phyloP scores from a whole-genome alignment of 495 filamentous ascomycete species.

The Cercophora samala region DNA sequence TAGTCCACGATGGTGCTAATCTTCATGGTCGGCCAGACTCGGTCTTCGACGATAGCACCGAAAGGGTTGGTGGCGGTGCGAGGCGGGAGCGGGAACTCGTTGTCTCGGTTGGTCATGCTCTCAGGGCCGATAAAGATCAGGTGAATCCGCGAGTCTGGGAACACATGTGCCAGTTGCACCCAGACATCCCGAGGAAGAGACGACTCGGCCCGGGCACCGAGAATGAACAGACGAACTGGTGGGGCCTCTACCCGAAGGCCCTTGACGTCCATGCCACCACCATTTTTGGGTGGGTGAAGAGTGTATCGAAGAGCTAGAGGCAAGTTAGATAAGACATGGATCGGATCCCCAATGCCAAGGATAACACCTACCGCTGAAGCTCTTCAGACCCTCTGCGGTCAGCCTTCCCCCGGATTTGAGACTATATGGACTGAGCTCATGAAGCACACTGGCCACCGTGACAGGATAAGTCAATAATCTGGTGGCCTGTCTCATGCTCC shows the following conservation, averaged over 20 bases:
- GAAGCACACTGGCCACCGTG: slow-evolving; percentile 84
- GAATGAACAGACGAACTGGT: slow-evolving; percentile 85
- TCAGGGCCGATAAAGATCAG: slow-evolving; percentile 95
- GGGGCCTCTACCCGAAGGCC: slow-evolving; percentile 79
- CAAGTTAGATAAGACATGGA: slow-evolving; percentile 8
- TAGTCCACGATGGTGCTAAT: slow-evolving; percentile 97
- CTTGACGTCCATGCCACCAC: slow-evolving; percentile 69
- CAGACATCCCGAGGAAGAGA: slow-evolving; percentile 91
- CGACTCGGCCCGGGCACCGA: slow-evolving; percentile 93
- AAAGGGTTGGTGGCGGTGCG: slow-evolving; percentile 83
- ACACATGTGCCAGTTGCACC: slow-evolving; percentile 86
- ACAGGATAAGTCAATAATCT: slow-evolving; percentile 88
- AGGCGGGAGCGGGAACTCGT: slow-evolving; percentile 84
- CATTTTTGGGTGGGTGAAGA: slow-evolving; percentile 79
- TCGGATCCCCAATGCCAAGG: not conserved
- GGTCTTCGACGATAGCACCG: slow-evolving; percentile 85
- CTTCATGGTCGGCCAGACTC: slow-evolving; percentile 80
- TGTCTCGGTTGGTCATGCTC: slow-evolving; percentile 84
- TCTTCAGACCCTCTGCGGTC: slow-evolving; percentile 85
- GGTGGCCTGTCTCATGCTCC: slow-evolving; percentile 86
- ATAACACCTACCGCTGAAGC: slow-evolving; percentile 70
- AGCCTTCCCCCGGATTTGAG: slow-evolving; percentile 68
- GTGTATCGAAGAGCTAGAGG: slow-evolving; percentile 80
- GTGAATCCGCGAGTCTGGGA: slow-evolving; percentile 76
- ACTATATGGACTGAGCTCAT: slow-evolving; percentile 89